Conservation (phyloP, 2,329 filamentous ascomycete species). For the Talaromyces sp. region DNA sequence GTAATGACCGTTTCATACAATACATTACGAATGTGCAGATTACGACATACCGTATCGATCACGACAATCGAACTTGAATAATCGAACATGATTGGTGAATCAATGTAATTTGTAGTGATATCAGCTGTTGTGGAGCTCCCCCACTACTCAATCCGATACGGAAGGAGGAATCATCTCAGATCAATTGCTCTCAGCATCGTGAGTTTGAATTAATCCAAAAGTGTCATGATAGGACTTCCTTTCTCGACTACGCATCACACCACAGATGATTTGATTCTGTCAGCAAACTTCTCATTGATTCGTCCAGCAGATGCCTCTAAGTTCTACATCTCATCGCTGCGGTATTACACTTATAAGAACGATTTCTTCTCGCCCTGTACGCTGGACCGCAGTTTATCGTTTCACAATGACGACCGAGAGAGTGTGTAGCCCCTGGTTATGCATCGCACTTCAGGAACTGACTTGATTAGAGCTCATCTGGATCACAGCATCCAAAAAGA, state of each 20-base stretch:
- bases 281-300: not conserved
- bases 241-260: not conserved
- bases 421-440: not conserved
- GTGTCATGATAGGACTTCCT: not conserved
- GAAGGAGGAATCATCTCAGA: not conserved
- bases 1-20: not conserved
- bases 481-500: slow-evolving; percentile 35
- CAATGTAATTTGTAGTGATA: not conserved
- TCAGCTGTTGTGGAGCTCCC: not conserved
- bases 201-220: not conserved
- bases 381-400: not conserved
- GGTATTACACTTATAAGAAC: not conserved
- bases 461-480: not conserved
- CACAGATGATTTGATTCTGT: not conserved
- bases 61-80: not conserved
- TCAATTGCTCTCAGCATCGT: not conserved
- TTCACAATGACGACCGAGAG: not conserved
- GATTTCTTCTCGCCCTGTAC: not conserved
- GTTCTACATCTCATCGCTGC: not conserved
- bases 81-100: not conserved
- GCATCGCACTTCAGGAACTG: not conserved
- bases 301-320: not conserved
- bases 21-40: not conserved
- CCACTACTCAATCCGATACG: not conserved
- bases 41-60: not conserved